Conservation (phyloP, 129 eudicot genomes). For the Erigeron canadensis region DNA sequence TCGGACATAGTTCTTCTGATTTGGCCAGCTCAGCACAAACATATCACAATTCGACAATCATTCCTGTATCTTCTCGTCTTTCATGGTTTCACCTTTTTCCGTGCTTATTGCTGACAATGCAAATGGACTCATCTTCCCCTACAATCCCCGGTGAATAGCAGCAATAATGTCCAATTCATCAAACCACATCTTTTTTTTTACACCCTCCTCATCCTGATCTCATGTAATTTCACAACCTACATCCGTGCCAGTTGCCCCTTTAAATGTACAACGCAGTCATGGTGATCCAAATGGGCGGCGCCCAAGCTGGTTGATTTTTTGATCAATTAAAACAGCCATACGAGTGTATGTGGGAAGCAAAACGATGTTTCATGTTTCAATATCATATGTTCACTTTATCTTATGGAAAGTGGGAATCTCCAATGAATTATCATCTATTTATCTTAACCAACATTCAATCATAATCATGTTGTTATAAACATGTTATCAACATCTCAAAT, state of each 20-base stretch:
- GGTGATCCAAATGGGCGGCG: conserved; percentile 17
- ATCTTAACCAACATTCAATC: too few relatives aligned
- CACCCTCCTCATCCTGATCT: conserved; percentile 44
- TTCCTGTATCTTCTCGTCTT: conserved; percentile 17
- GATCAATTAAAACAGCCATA: too few relatives aligned
- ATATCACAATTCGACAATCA: not conserved
- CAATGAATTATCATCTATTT: too few relatives aligned
- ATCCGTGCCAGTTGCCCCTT: conserved; percentile 6
- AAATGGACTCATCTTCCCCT: conserved; percentile 26
- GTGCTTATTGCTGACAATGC: not conserved
- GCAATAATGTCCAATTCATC: conserved; percentile 34
- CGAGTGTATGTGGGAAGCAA: too few relatives aligned
- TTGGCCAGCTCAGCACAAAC: not conserved
- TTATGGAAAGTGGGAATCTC: too few relatives aligned
- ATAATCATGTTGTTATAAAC: too few relatives aligned
- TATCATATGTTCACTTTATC: too few relatives aligned
- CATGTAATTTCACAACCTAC: conserved; percentile 15
- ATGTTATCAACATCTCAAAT: too few relatives aligned
- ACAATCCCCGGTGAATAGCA: conserved; percentile 22
- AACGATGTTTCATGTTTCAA: too few relatives aligned
- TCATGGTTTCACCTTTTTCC: conserved; percentile 17
- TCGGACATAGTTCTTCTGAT: conserved; percentile 36
- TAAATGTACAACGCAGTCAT: conserved; percentile 29
- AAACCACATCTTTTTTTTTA: conserved; percentile 50
- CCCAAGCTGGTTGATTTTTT: too few relatives aligned